Conservation (phyloP, 106 monocot species). For the Dactylorhiza incarnata region DNA sequence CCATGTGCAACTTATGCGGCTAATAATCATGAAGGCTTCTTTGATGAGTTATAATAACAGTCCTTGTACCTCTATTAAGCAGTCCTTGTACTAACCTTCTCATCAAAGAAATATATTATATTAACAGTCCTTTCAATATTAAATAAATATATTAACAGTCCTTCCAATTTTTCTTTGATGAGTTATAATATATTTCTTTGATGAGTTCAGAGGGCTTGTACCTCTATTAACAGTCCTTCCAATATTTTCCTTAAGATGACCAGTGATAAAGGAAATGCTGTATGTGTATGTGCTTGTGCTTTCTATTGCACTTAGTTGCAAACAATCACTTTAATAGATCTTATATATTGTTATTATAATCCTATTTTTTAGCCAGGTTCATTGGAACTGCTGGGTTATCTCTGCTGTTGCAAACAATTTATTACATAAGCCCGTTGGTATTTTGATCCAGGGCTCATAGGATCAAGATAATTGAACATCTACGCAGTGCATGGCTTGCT, state of each 20-base stretch:
- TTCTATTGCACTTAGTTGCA: background rate
- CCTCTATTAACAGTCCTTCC: background rate
- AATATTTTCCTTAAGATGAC: background rate
- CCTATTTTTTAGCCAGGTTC: background rate
- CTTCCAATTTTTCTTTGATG: background rate
- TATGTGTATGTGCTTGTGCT: background rate
- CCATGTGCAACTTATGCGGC: background rate
- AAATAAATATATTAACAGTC: too few species aligned
- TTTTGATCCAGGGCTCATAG: slow-evolving; percentile 46
- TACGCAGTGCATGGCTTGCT: slow-evolving; percentile 53
- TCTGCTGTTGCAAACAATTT: background rate
- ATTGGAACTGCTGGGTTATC: background rate
- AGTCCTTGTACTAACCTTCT: too few species aligned
- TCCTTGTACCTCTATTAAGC: too few species aligned
- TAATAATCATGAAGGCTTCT: too few species aligned
- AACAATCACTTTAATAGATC: background rate
- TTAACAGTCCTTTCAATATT: too few species aligned
- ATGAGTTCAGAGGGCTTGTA: background rate
- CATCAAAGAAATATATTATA: too few species aligned
- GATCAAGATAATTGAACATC: slow-evolving; percentile 59
- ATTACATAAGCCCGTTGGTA: background rate
- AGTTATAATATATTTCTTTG: background rate
- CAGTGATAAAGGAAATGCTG: background rate
- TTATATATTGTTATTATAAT: background rate
- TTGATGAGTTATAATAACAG: too few species aligned